Conservation (phyloP, 208 protist species). For the Leishmania major region DNA sequence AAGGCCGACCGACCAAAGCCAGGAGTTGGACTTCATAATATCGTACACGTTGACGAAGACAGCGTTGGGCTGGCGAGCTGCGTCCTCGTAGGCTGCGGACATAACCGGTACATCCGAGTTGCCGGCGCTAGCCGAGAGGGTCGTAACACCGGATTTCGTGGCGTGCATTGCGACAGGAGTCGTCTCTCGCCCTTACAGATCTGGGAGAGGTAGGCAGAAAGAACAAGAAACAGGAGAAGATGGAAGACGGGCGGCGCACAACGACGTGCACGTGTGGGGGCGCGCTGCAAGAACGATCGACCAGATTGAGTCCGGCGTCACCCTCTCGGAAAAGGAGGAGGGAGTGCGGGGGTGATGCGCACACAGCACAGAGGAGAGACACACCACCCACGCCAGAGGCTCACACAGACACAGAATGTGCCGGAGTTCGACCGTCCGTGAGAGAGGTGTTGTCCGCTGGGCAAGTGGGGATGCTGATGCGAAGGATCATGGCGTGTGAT, state of each 20-base stretch:
- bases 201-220: not conserved
- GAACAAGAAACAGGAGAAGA: not conserved
- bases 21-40: conserved; percentile 41
- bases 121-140: conserved; percentile 5
- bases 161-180: conserved; percentile 3
- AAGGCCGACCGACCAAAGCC: conserved; percentile 56
- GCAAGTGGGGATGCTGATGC: not conserved
- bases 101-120: not conserved
- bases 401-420: not conserved
- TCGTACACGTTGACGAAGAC: conserved; percentile 85
- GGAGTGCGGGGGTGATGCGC: not conserved
- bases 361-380: not conserved
- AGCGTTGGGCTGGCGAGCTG: conserved; percentile 35
- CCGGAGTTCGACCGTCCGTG: not conserved
- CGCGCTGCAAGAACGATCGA: not conserved
- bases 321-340: not conserved
- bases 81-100: not conserved
- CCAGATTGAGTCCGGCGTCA: not conserved
- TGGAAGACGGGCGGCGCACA: not conserved
- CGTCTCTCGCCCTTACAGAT: not conserved
- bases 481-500: not conserved
- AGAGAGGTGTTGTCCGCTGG: not conserved
- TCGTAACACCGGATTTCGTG: not conserved
- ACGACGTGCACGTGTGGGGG: not conserved
- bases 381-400: not conserved